Base-by-base conservation (phyloP, 169 alveolate species). In the Plasmodium berghei region DNA sequence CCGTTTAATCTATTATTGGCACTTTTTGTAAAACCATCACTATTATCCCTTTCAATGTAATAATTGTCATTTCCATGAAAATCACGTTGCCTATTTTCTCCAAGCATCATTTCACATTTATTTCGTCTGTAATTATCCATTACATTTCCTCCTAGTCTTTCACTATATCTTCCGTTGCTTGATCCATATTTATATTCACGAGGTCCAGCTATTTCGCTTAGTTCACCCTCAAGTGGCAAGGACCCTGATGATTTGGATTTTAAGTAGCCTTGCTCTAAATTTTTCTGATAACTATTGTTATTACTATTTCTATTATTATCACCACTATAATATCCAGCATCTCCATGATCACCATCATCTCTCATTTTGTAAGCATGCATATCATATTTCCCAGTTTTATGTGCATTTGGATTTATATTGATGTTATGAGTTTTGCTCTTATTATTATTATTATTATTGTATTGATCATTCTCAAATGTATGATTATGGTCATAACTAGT, bases 391-490 rank as follows among this genome's bases (percentile, higher is more conserved):
- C 18, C 18, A 52, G 8, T 1, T 1, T 34, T 4, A 3, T 34
- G 42, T 34, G 42, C 8, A 34, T 34, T 34, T 34, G 42, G 34
- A 18, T 58, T 9, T 20, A 12, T 20, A 18, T 18, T 58, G n/a
- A 58, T 16, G 26, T n/a, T 58, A 18, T 58, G 62, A 12, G 62
- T 61, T 24, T 34, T 22, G 28, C 85, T 20, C 49, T 42, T 72
- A 55, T 61, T 6, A 46, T 18, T 72, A 55, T 61, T 6, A 46
- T 18, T 69, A 45, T 28, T 62, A 26, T 69, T 77, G 62, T 77
- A 52, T 22, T 22, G 14, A 34, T 52, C 69, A 16, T 64, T 77
- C 8, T 46, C 77, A 49, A 48, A 66, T 0, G 77, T 20, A 12
- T 16, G n/a, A 52, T 28, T 75, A 3, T 12, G 26, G 5, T 55